Evolutionary conservation across 768 basidiomycete genomes (phyloP), one percentile per base, ranked within the genome.

Genomic region (Agrocybe chaxingu): DNA sequence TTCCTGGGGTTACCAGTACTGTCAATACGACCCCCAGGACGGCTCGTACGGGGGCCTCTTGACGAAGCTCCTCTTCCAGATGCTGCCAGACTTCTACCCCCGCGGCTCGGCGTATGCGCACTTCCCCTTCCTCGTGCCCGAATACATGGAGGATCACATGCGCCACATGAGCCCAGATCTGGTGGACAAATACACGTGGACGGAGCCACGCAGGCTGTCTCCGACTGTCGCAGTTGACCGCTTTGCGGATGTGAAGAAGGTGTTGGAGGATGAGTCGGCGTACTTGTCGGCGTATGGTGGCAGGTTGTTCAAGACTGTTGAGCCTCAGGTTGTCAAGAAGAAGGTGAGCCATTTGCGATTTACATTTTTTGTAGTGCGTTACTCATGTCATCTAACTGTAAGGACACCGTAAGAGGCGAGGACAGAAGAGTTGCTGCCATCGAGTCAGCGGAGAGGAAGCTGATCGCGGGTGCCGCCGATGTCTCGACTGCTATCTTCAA

Each of bases 41-140:
- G 86, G 89, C 24, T 87, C 88, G 0, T 85, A 77, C 52, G 90
- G 89, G 12, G 89, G 89, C 12, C 76, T 88, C 67, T 74, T 92
- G 52, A 81, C 80, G 11, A 86, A 81, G 58, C 70, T 93, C 24
- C 76, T 93, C 47, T 85, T 87, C 75, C 76, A 79, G 42, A 81
- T 80, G 13, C 70, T 93, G 30, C 89, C 89, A 0, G 68, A 82
- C 16, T 73, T 85, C 54, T 93, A 87, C 65, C 79, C 81, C 8
- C 68, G 74, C 18, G 75, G 78, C 11, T 86, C 83, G 8, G 75
- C 76, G 2, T 89, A 89, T 58, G 88, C 81, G 1, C 84, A 87
- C 61, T 93, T 93, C 77, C 90, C 92, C 8, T 87, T 94, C 76
- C 61, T 87, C 59, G 79, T 78, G 3, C 89, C 90, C 31, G 60